Percentiles rank a stretch among this genome's conserved stretches.
Conservation (phyloP, 2,329 filamentous ascomycete species). For the Endocalyx cinctus region DNA sequence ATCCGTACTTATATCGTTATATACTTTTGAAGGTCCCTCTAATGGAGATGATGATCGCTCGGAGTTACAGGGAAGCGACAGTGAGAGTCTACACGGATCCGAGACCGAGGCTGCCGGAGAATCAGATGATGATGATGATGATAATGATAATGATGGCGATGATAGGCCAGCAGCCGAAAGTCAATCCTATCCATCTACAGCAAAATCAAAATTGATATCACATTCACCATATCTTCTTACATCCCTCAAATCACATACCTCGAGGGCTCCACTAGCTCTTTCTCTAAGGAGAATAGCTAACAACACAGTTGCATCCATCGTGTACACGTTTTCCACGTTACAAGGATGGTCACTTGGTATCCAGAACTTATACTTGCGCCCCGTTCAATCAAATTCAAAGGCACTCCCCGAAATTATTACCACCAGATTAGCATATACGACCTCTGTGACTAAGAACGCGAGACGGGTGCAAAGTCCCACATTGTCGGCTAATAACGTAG, state of each 20-base stretch:
- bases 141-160: constrained; percentile 1
- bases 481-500: no score
- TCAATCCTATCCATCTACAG: no score
- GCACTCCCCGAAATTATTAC: constrained; percentile 29
- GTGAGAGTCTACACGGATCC: constrained; percentile 1
- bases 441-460: no score
- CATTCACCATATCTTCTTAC: constrained; percentile 63
- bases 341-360: constrained; percentile 86
- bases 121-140: constrained; percentile 2
- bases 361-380: constrained; percentile 73
- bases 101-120: constrained; percentile 5
- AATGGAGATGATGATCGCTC: no score
- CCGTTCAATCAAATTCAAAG: constrained; percentile 20
- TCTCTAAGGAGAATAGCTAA: constrained; percentile 66
- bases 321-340: constrained; percentile 74
- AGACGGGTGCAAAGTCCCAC: no score
- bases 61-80: no score
- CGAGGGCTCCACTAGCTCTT: constrained; percentile 73
- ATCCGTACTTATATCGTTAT: constrained; percentile 70
- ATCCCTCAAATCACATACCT: constrained; percentile 76
- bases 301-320: constrained; percentile 74
- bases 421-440: constrained; percentile 36
- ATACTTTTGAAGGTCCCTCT: constrained; percentile 50
- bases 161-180: constrained; percentile 2
- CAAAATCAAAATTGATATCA: no score